These are phyloP conservation scores for barley (Hordeum vulgare) DNA, from an alignment of 176 grass and related monocot species.

Conservation along the genomic window MorexV3_pseudomolecules_assembly NC_058519.1:589706149-589706648, in stretches of 20 bases:
- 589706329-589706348: conserved; percentile 8
- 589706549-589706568: conserved; percentile 73
- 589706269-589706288: neutral
- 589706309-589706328: conserved; percentile 15
- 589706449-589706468: conserved; percentile 91
- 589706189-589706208: neutral
- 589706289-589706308: conserved; percentile 23
- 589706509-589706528: neutral
- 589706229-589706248: conserved; percentile 14
- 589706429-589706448: conserved; percentile 67
- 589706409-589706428: conserved; percentile 27
- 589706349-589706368: neutral
- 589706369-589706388: conserved; percentile 26
- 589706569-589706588: conserved; percentile 88
- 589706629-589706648: conserved; percentile 94
- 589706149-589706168: conserved; percentile 94
- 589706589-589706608: conserved; percentile 64
- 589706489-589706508: conserved; percentile 22
- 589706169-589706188: conserved; percentile 88
- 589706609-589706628: conserved; percentile 90
- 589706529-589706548: conserved; percentile 36
- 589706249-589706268: neutral
- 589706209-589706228: conserved; percentile 1
- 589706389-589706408: conserved; percentile 83
- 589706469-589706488: conserved; percentile 87